Base-by-base conservation (phyloP, 352 stramenopile species). In the Pythium coloratum region DNA sequence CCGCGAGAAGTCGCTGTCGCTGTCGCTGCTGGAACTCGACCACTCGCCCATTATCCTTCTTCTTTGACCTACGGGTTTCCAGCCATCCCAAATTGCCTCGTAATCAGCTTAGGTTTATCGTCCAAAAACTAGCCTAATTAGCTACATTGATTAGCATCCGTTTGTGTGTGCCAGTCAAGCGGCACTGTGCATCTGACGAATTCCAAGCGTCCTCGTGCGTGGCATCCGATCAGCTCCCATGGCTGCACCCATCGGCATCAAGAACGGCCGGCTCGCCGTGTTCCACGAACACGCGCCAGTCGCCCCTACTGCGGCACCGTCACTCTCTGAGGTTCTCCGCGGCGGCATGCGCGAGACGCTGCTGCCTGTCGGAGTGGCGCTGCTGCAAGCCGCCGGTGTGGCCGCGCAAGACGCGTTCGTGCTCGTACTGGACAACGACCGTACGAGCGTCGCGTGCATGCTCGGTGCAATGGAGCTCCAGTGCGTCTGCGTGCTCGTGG, bases 351-450 rank as follows among this genome's bases (percentile, higher is more conserved):
- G 76, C 2, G 42, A 49, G 24, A 59, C 67, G 36, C 62, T 92
- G 26, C 67, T 88, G 26, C 82, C 86, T n/a, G 59, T 83, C 13
- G 86, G 86, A 0, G 33, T 88, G 2, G 38, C 24, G 10, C 58
- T 92, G 38, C 55, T 94, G 20, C 59, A 70, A 28, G 20, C 24
- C 8, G 73, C 75, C 1, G 76, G 74, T 20, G 58, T 92, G 30
- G 33, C 50, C 34, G 68, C 62, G 10, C 63, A 66, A 30, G 75
- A 81, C 24, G 72, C 78, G n/a, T 88, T 94, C 69, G 67, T 92
- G 5, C 76, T 94, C 28, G 72, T 94, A 10, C 26, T 92, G 30
- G 84, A 90, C 62, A 92, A 94, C 64, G 70, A 94, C 64, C 71
- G 76, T 54, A 82, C 82, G 18, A 90, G 86, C 59, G 84, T 88